Base-by-base conservation (phyloP, 306 rosid species). In the Leucaena leucocephala region DNA sequence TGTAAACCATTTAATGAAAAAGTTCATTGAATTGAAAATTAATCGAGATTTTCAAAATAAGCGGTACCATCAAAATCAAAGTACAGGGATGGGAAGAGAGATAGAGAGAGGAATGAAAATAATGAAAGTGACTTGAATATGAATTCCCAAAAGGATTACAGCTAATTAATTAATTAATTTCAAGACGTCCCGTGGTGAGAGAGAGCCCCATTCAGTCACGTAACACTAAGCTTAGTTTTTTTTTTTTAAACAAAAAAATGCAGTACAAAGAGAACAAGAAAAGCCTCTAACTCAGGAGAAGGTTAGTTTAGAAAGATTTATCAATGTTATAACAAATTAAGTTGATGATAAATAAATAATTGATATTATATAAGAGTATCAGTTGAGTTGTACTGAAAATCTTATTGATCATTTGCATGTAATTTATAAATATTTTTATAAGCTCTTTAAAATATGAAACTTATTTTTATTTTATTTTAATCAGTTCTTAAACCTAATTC, bases 141-240 rank as follows among this genome's bases (percentile, higher is more conserved):
- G 6, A 8, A 27, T 61, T 33, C 1, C 67, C 16, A 34, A 13
- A 61, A 61, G 17, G 40, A 61, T 33, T 59, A 59, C 40, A 61
- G 67, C 67, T 61, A 61, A 61, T 33, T 33, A 13, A 21, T 9
- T 21, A 3, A 19, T 19, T 33, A 72, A 62, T 73, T n/a, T 71
- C 84, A 38, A 68, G 50, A 80, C 55, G 34, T 85, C 93, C 85
- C 90, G 82, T 88, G 89, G 80, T 84, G 87, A 82, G 84, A 82
- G 84, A 82, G 36, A 85, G 36, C 74, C 84, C 82, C 67, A 72
- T 74, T 65, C 84, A 19, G 17, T 82, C 76, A 49, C 76, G 81
- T 82, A 88, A 80, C 80, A 74, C 71, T 11, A 54, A 57, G 63
- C 14, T 57, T 55, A 7, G 21, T 52, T 17, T 17, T 52, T 17